Percentiles rank a stretch among this genome's conserved stretches.
Evolutionary conservation across 345 rosid genomes (phyloP).

Genomic region (Eucalyptus erythrocorys): DNA sequence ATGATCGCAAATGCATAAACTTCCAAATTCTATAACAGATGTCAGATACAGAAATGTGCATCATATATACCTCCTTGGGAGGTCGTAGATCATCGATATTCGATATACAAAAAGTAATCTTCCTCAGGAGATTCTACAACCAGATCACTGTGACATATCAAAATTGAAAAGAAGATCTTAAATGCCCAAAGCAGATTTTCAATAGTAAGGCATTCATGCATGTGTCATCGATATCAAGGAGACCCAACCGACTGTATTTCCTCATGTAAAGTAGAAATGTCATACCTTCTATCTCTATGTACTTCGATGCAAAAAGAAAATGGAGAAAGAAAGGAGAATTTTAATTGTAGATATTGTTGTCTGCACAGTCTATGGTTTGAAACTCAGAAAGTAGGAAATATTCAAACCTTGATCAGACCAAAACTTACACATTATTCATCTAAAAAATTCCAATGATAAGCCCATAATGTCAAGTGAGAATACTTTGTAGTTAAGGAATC

Average conservation of each 20-base stretch:
- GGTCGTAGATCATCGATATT: conserved; percentile 34
- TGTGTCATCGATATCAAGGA: not conserved
- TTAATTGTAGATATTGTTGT: not conserved
- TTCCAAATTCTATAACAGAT: not conserved
- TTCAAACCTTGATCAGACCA: not conserved
- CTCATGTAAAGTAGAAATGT: not conserved
- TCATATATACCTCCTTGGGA: conserved; percentile 43
- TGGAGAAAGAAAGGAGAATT: not conserved
- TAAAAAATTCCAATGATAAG: conserved; percentile 92
- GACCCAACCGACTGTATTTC: not conserved
- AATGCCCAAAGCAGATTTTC: not conserved
- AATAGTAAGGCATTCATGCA: not conserved
- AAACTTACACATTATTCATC: conserved; percentile 86
- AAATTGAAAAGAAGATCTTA: not conserved
- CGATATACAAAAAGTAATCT: conserved; percentile 74
- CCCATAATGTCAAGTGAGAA: conserved; percentile 92
- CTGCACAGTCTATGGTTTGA: not conserved
- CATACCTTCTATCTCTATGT: not conserved
- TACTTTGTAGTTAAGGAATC: conserved; percentile 62
- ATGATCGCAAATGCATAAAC: not conserved
- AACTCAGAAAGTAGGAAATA: not conserved
- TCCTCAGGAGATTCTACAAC: conserved; percentile 90
- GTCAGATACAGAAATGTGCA: not conserved
- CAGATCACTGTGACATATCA: conserved; percentile 52
- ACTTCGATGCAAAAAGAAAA: not conserved